Percentiles rank a stretch among this genome's conserved stretches.
Conservation (phyloP, 345 rosid genomes). For the Cardamine occulta region DNA sequence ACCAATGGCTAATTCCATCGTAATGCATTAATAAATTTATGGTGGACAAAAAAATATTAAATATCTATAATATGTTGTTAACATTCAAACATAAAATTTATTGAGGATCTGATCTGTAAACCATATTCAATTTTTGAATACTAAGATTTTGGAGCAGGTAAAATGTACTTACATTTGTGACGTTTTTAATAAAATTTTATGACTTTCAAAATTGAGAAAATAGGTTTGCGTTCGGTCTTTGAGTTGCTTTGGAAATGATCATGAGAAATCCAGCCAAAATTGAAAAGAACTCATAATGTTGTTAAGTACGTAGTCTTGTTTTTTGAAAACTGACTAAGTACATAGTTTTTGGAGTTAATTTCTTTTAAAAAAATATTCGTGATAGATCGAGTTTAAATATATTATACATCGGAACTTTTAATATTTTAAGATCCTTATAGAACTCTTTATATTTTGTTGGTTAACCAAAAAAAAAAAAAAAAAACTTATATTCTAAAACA, state of each 20-base stretch:
- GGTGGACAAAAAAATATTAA: neutral
- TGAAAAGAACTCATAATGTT: neutral
- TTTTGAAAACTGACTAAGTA: conserved; percentile 6
- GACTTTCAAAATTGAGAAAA: neutral
- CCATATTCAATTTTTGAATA: neutral
- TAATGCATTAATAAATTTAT: conserved; percentile 7
- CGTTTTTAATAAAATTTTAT: neutral
- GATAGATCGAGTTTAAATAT: neutral
- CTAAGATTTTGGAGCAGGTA: conserved; percentile 5
- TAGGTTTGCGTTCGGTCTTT: neutral
- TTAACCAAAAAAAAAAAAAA: too few species aligned
- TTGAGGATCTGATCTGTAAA: conserved; percentile 4
- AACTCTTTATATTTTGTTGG: too few species aligned
- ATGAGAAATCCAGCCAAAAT: neutral
- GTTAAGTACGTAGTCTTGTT: neutral
- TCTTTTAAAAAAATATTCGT: neutral
- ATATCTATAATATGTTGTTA: neutral
- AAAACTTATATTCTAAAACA: conserved; percentile 5
- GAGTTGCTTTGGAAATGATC: neutral
- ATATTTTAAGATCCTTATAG: neutral
- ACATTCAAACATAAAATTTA: neutral
- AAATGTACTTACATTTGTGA: neutral
- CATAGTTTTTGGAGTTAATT: conserved; percentile 10
- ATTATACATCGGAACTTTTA: neutral
- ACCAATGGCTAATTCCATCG: neutral